Evolutionary conservation across 2,329 filamentous ascomycete genomes (phyloP).

Genomic region (Epichloe sp.): DNA sequence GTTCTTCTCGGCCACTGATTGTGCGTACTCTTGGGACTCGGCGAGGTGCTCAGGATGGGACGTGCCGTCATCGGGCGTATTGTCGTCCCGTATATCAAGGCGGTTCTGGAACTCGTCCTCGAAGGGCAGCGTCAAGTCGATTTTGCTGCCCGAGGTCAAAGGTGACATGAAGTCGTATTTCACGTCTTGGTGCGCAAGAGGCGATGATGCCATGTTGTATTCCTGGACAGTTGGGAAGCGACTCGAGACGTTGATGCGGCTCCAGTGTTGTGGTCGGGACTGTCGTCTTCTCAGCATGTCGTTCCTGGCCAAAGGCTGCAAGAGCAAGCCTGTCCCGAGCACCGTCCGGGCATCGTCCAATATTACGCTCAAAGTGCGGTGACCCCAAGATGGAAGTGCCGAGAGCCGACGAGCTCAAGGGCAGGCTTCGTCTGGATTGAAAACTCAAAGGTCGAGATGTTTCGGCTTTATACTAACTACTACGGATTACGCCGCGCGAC

Average conservation of each 20-base stretch:
- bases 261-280: neutral
- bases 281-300: neutral
- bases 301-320: neutral
- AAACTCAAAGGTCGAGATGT: neutral
- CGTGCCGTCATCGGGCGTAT: neutral
- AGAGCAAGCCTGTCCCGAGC: neutral
- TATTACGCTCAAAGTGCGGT: too few species aligned
- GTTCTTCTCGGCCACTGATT: neutral
- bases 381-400: neutral
- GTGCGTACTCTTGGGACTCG: neutral
- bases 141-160: neutral
- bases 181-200: neutral
- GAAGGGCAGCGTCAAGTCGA: slow-evolving; percentile 2
- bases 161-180: slow-evolving; percentile 1
- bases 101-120: slow-evolving; percentile 2
- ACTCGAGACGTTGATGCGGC: neutral
- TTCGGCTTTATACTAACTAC: neutral
- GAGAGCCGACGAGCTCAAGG: neutral
- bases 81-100: neutral
- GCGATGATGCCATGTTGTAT: neutral
- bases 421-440: neutral
- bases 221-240: neutral
- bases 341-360: neutral
- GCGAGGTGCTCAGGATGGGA: too few species aligned
- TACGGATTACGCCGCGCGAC: too few species aligned